Base-by-base conservation (phyloP, 495 filamentous ascomycete species). In the Talaromyces trachyspermus region DNA sequence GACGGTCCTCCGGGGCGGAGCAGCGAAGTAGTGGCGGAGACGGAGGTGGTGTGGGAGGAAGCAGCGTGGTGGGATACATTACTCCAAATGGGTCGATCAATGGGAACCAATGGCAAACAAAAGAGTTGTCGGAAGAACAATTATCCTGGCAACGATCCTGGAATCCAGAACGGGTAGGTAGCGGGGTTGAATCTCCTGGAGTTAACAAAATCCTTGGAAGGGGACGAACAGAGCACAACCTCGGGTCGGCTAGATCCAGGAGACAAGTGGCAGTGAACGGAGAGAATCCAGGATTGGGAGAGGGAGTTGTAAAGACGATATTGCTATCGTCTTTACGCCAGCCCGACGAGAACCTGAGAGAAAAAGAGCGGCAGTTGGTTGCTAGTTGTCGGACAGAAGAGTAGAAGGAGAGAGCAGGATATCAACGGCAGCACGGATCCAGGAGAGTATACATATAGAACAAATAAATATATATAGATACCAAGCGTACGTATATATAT, bases 1-100 rank as follows among this genome's bases (percentile, higher is more conserved):
- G 65, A 54, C 89, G 84, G 61, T 92, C 86, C 75, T 95, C 88
- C 35, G 89, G 87, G 36, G 72, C 62, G 66, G 69, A 74, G 43
- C 69, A 70, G 54, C 69, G 73, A 61, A 67, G 56, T 33, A 70
- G 55, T 41, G 71, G 69, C 15, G 78, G 77, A 35, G 80, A 79
- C 36, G 75, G 65, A 37, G 81, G 80, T 27, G 81, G 79, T 26
- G 81, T 83, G 19, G 78, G 79, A n/a, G n/a, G n/a, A n/a, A n/a
- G n/a, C 27, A 81, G 67, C 72, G 80, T 78, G 35, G 60, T 53
- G 30, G 69, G 69, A 57, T 66, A 70, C 61, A 72, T 72, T 53
- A 37, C 62, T 37, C 53, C 55, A 12, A 18, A 41, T 43, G 46
- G 25, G 23, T 48, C 22, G 45, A 8, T 12, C 12, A 30, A 15